Evolutionary conservation across 306 rosid species (phyloP).

Genomic region (Prosopis cineraria): DNA sequence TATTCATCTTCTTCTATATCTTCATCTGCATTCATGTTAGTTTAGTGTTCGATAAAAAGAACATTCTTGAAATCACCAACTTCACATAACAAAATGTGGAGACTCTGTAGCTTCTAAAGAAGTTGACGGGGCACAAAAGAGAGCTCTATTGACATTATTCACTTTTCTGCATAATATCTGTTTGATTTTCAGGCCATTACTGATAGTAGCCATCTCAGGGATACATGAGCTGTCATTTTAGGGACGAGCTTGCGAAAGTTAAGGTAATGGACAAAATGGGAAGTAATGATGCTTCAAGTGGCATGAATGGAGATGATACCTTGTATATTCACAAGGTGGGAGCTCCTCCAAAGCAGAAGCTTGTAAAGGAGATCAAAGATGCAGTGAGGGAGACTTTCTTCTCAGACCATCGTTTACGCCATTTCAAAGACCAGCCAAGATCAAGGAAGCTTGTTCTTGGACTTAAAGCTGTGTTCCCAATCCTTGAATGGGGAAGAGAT

Average conservation of each 20-base stretch:
- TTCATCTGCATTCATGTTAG: background rate
- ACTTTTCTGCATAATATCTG: background rate
- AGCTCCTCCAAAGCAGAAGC: constrained; percentile 45
- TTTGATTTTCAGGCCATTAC: background rate
- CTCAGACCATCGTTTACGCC: constrained; percentile 50
- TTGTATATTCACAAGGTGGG: constrained; percentile 41
- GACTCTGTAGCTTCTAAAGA: background rate
- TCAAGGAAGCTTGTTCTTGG: constrained; percentile 42
- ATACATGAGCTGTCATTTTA: background rate
- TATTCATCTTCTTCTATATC: background rate
- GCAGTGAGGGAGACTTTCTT: constrained; percentile 47
- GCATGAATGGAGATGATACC: background rate
- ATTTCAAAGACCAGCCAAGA: constrained; percentile 45
- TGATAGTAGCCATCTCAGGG: background rate
- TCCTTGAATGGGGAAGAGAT: constrained; percentile 55
- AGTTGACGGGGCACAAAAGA: background rate
- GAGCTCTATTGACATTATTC: background rate
- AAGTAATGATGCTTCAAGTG: constrained; percentile 26
- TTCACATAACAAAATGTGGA: background rate
- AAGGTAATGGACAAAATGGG: constrained; percentile 30
- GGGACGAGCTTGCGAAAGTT: background rate
- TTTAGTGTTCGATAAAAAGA: background rate
- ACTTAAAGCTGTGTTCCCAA: constrained; percentile 61
- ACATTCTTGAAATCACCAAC: background rate
- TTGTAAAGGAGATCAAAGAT: constrained; percentile 39